Percentiles rank a stretch among this genome's conserved stretches.
Conservation (phyloP, 257 asterid genomes). For the Sherardia arvensis region DNA sequence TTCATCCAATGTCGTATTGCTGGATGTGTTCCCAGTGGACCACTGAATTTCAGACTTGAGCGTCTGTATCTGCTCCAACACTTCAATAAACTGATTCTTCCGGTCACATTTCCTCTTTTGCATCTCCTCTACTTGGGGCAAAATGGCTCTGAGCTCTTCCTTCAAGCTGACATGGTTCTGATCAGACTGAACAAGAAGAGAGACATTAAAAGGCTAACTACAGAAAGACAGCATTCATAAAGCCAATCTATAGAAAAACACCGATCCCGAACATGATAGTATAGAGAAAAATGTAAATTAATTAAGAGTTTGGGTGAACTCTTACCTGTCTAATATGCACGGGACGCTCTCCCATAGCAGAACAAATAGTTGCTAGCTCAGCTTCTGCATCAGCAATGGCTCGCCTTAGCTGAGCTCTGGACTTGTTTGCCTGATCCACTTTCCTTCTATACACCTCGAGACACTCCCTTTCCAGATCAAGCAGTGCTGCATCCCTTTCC, state of each 20-base stretch:
- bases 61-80: slow-evolving; percentile 54
- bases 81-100: slow-evolving; percentile 57
- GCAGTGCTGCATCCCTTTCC: slow-evolving; percentile 73
- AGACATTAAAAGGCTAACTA: not conserved
- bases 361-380: slow-evolving; percentile 82
- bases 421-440: slow-evolving; percentile 89
- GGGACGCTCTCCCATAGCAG: slow-evolving; percentile 94
- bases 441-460: slow-evolving; percentile 87
- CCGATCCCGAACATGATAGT: too few species aligned
- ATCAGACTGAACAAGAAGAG: slow-evolving; percentile 44
- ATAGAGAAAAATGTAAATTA: not conserved
- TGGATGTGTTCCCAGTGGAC: slow-evolving; percentile 25
- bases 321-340: slow-evolving; percentile 88
- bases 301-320: not conserved
- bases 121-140: slow-evolving; percentile 92
- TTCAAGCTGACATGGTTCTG: slow-evolving; percentile 69
- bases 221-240: not conserved
- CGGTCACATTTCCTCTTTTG: slow-evolving; percentile 68
- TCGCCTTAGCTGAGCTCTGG: slow-evolving; percentile 87
- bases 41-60: slow-evolving; percentile 54
- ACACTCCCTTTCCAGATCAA: slow-evolving; percentile 87
- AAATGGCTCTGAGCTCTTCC: slow-evolving; percentile 65
- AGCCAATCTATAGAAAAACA: too few species aligned
- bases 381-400: slow-evolving; percentile 99
- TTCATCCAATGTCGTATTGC: slow-evolving; percentile 44